phyloP scores from a whole-genome alignment of 2,329 filamentous ascomycete genomes.

The Pseudogymnoascus sp. region DNA sequence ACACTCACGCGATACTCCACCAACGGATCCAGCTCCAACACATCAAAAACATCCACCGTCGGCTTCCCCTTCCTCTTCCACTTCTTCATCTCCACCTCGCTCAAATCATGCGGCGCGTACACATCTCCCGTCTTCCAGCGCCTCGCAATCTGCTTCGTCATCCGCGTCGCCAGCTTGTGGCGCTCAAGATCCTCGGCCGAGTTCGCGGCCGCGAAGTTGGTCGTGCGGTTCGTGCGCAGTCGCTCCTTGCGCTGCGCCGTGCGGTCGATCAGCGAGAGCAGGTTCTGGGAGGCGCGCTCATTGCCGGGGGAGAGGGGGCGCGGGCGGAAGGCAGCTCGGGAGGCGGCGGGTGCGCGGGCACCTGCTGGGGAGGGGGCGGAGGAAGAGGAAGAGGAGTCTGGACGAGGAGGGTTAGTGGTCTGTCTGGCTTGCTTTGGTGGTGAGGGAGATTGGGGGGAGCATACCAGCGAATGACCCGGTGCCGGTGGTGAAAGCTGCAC shows the following conservation, averaged over 20 bases:
- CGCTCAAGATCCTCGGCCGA: constrained; percentile 11
- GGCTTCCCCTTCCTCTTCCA: constrained; percentile 54
- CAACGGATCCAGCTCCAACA: constrained; percentile 69
- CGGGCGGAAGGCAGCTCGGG: constrained; percentile 9
- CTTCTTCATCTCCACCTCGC: constrained; percentile 68
- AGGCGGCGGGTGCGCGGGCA: background rate
- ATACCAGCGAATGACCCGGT: constrained; percentile 18
- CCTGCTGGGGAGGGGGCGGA: background rate
- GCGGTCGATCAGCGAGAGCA: background rate
- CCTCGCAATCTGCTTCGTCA: constrained; percentile 57
- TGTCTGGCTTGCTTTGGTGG: constrained; percentile 6
- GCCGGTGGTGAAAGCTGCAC: constrained; percentile 23
- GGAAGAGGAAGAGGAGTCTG: background rate
- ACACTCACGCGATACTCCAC: constrained; percentile 73
- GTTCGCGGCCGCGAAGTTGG: background rate
- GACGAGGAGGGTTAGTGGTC: background rate
- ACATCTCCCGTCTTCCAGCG: constrained; percentile 72
- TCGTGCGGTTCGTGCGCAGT: background rate
- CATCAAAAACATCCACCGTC: constrained; percentile 66
- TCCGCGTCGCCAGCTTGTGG: constrained; percentile 36
- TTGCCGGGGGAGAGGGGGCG: constrained; percentile 9
- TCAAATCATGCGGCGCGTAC: constrained; percentile 84
- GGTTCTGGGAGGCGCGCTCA: background rate
- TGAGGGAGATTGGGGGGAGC: constrained; percentile 4
- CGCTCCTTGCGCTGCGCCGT: background rate